Evolutionary conservation across 352 stramenopile genomes (phyloP).

Genomic region (Globisporangium recalcitrans): DNA sequence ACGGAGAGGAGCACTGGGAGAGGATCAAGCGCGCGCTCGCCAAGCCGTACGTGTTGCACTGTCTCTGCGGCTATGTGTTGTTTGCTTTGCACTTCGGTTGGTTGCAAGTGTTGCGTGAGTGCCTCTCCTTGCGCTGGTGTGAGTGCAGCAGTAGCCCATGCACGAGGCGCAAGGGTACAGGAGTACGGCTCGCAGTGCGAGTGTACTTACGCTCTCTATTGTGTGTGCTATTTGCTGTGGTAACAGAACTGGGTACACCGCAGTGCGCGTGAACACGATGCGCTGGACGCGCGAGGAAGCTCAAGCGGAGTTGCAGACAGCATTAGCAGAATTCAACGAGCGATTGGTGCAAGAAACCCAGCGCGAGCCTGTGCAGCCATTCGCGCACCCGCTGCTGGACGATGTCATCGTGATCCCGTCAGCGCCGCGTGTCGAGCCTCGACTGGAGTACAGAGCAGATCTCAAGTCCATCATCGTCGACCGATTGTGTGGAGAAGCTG

Average conservation of each 20-base stretch:
- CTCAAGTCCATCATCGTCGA: constrained; percentile 84
- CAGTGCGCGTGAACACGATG: constrained; percentile 76
- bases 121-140: not conserved
- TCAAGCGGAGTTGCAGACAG: constrained; percentile 31
- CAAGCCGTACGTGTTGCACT: constrained; percentile 34
- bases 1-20: constrained; percentile 57
- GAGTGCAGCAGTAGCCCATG: not conserved
- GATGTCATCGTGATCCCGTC: constrained; percentile 76
- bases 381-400: constrained; percentile 32
- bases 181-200: not conserved
- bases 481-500: constrained; percentile 89
- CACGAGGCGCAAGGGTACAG: not conserved
- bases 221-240: constrained; percentile 2
- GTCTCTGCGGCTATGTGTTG: not conserved
- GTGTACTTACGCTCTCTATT: not conserved
- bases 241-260: constrained; percentile 57
- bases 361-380: constrained; percentile 32
- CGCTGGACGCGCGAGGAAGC: constrained; percentile 51
- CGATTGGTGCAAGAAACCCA: constrained; percentile 33
- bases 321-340: constrained; percentile 55
- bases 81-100: not conserved
- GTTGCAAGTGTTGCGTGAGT: not conserved
- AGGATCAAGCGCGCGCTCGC: constrained; percentile 74
- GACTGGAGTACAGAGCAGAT: constrained; percentile 20
- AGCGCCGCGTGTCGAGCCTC: constrained; percentile 27